Evolutionary conservation across 2,329 filamentous ascomycete species (phyloP).

Genomic region (Blastomyces gilchristii): DNA sequence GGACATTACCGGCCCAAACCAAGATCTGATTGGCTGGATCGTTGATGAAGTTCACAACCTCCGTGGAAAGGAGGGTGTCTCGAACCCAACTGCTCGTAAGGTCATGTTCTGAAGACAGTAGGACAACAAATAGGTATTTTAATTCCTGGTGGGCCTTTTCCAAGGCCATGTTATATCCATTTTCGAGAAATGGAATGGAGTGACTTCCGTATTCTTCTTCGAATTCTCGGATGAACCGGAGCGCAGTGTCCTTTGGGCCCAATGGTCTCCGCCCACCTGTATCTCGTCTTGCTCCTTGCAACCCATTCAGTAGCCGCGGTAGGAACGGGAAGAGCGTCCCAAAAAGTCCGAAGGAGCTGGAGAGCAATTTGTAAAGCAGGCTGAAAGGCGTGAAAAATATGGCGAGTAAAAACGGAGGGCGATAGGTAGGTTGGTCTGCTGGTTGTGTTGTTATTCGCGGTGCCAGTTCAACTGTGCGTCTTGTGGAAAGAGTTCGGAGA

Average conservation of each 20-base stretch:
- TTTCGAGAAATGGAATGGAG: conserved; percentile 66
- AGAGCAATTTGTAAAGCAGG: conserved; percentile 62
- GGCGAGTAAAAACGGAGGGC: conserved; percentile 64
- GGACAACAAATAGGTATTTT: conserved; percentile 79
- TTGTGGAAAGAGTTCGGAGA: conserved; percentile 29
- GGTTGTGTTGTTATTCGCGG: conserved; percentile 74
- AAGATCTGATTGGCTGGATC: conserved; percentile 69
- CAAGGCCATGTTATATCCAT: conserved; percentile 82
- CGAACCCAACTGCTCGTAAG: conserved; percentile 73
- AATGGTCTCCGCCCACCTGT: conserved; percentile 63
- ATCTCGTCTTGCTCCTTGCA: conserved; percentile 39
- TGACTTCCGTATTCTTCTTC: conserved; percentile 76
- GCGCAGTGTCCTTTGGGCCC: conserved; percentile 76
- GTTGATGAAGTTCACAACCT: conserved; percentile 64
- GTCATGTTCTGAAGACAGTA: conserved; percentile 89
- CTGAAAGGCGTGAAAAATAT: conserved; percentile 74
- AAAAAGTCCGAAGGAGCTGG: conserved; percentile 57
- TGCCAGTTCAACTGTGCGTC: conserved; percentile 51
- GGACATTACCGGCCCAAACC: conserved; percentile 85
- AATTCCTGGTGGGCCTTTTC: conserved; percentile 83
- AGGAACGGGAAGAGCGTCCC: conserved; percentile 72
- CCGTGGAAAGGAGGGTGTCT: conserved; percentile 67
- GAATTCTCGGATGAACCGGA: conserved; percentile 82
- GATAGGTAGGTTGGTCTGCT: conserved; percentile 53
- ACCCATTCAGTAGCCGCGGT: conserved; percentile 50